Conservation (phyloP, 352 stramenopile genomes). For the Phytophthora lateralis region DNA sequence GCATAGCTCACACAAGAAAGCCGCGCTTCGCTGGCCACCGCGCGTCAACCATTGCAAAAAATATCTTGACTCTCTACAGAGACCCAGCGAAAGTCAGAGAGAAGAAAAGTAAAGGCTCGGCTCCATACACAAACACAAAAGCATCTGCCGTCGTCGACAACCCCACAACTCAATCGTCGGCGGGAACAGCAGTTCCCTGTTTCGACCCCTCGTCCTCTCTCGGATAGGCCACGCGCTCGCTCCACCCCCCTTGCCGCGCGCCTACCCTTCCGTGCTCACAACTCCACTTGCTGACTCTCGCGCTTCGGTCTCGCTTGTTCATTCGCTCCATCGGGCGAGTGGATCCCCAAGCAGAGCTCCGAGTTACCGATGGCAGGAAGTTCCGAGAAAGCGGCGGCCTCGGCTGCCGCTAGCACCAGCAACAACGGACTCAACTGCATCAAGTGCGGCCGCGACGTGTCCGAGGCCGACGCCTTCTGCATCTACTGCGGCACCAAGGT, state of each 20-base stretch:
- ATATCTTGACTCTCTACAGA: not conserved
- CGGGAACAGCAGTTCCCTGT: slow-evolving; percentile 25
- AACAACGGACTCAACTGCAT: slow-evolving; percentile 68
- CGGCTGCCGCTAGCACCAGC: slow-evolving; percentile 35
- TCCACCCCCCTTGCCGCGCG: slow-evolving; percentile 10
- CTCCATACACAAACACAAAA: slow-evolving; percentile 31
- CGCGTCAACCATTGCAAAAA: not conserved
- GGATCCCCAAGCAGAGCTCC: slow-evolving; percentile 11
- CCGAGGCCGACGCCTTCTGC: slow-evolving; percentile 80
- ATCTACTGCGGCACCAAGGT: slow-evolving; percentile 91
- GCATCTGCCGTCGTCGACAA: slow-evolving; percentile 23
- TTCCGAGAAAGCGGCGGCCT: slow-evolving; percentile 59
- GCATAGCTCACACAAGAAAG: slow-evolving; percentile 4
- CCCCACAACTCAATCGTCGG: slow-evolving; percentile 22
- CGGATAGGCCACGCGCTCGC: slow-evolving; percentile 6
- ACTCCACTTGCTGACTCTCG: slow-evolving; percentile 55
- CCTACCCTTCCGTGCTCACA: slow-evolving; percentile 31
- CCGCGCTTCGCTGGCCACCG: not conserved
- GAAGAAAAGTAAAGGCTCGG: slow-evolving; percentile 27
- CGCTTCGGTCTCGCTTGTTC: slow-evolving; percentile 33
- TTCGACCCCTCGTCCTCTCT: slow-evolving; percentile 28
- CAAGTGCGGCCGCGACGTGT: slow-evolving; percentile 79
- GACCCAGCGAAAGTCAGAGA: not conserved
- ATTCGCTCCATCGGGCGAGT: slow-evolving; percentile 5
- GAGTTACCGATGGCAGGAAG: slow-evolving; percentile 62